phyloP scores from a whole-genome alignment of 176 grass and related monocot species.

The Miscanthus lutarioriparius region DNA sequence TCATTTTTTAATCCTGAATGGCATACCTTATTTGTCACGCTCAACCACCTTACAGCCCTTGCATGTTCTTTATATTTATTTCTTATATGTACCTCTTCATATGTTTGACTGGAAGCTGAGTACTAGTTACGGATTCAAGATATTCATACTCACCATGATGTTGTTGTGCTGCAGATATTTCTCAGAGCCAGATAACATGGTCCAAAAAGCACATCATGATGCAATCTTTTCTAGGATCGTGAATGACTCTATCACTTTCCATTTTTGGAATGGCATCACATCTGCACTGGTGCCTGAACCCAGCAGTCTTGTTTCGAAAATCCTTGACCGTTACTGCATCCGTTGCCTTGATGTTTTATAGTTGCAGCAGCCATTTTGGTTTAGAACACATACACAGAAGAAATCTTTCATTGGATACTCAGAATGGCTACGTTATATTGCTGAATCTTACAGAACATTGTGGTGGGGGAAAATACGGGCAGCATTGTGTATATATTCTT shows the following conservation, averaged over 20 bases:
- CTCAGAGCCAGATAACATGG: constrained; percentile 56
- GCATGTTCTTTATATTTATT: background rate
- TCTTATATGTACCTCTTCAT: background rate
- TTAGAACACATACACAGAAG: constrained; percentile 34
- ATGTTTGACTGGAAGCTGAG: background rate
- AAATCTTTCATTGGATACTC: constrained; percentile 13
- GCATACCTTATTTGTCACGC: no score
- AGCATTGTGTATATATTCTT: constrained; percentile 43
- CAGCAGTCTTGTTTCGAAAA: constrained; percentile 74
- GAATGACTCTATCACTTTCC: constrained; percentile 81
- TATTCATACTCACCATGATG: constrained; percentile 32
- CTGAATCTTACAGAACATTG: background rate
- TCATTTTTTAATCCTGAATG: background rate
- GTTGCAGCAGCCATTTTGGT: constrained; percentile 37
- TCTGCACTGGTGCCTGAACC: constrained; percentile 81
- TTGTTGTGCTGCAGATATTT: constrained; percentile 73
- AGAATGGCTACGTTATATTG: constrained; percentile 16
- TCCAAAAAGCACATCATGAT: constrained; percentile 60
- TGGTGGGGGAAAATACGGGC: background rate
- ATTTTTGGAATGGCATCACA: constrained; percentile 92
- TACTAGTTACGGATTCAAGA: background rate
- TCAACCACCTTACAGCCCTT: no score
- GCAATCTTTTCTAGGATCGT: constrained; percentile 69
- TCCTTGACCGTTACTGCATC: constrained; percentile 77
- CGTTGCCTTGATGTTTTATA: constrained; percentile 82